Evolutionary conservation across 768 basidiomycete genomes (phyloP).

Genomic region (Suillus lakei): DNA sequence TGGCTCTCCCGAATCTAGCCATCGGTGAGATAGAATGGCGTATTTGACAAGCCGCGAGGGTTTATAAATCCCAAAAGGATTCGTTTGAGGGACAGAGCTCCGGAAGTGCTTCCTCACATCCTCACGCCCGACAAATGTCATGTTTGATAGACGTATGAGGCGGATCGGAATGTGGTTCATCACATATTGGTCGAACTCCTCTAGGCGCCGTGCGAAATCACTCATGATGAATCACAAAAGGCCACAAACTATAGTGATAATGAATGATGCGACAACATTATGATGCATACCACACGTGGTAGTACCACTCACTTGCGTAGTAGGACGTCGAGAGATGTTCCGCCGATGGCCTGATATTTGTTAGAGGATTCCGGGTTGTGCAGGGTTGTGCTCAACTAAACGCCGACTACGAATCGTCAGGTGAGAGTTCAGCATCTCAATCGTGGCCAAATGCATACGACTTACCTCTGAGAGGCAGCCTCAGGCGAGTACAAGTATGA

Average conservation of each 20-base stretch:
- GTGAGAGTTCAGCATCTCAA: not conserved
- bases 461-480: too few species aligned
- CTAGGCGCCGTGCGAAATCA: not conserved
- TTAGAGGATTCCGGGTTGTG: not conserved
- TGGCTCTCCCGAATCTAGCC: slow-evolving; percentile 10
- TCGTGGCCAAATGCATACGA: not conserved
- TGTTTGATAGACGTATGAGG: not conserved
- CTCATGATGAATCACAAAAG: not conserved
- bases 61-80: not conserved
- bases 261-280: not conserved
- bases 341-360: not conserved
- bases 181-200: slow-evolving; percentile 2
- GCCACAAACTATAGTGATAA: not conserved
- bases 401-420: not conserved
- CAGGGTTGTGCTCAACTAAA: not conserved
- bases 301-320: not conserved
- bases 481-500: not conserved
- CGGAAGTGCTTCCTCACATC: not conserved
- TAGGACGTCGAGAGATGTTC: not conserved
- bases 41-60: slow-evolving; percentile 1
- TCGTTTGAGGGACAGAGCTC: not conserved
- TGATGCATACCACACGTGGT: not conserved
- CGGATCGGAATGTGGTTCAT: slow-evolving; percentile 1
- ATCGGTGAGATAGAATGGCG: slow-evolving; percentile 13
- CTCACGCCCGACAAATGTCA: not conserved